Conservation (phyloP, 768 basidiomycete species). For the Fibroporia radiculosa region DNA sequence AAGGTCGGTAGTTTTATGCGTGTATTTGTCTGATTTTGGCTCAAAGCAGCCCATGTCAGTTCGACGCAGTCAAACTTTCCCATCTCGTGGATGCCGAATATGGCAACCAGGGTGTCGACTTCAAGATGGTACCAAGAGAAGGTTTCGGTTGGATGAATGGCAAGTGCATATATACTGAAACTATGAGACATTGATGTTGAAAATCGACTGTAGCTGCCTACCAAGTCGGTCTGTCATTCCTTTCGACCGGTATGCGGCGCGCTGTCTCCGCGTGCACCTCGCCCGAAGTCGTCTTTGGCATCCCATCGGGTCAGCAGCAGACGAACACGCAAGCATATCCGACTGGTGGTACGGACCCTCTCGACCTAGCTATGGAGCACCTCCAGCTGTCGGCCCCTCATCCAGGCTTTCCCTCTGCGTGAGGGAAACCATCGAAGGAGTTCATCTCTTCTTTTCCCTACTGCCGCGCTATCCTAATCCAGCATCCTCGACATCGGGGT, state of each 20-base stretch:
- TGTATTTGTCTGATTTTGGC: not conserved
- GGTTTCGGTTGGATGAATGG: constrained; percentile 99
- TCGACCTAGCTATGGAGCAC: constrained; percentile 32
- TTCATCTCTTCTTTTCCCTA: no score
- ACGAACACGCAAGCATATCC: constrained; percentile 27
- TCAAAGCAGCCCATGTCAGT: constrained; percentile 33
- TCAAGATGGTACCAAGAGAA: constrained; percentile 94
- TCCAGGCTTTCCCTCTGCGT: constrained; percentile 4
- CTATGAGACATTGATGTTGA: not conserved
- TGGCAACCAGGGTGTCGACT: constrained; percentile 93
- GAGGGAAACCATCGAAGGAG: no score
- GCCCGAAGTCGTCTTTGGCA: constrained; percentile 81
- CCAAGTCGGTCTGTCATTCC: constrained; percentile 92
- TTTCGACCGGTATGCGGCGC: constrained; percentile 90
- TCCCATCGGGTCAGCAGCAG: constrained; percentile 26
- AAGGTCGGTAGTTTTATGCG: constrained; percentile 45
- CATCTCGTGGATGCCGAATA: constrained; percentile 98
- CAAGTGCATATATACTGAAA: constrained; percentile 28
- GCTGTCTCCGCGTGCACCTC: constrained; percentile 93
- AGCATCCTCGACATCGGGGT: no score
- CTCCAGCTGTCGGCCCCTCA: constrained; percentile 19
- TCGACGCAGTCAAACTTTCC: constrained; percentile 92
- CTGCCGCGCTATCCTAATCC: constrained; percentile 1
- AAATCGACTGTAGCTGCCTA: constrained; percentile 60
- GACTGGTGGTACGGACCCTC: constrained; percentile 25